Conservation (phyloP, 1,284 basidiomycete species). For the Nidula niveotomentosa region DNA sequence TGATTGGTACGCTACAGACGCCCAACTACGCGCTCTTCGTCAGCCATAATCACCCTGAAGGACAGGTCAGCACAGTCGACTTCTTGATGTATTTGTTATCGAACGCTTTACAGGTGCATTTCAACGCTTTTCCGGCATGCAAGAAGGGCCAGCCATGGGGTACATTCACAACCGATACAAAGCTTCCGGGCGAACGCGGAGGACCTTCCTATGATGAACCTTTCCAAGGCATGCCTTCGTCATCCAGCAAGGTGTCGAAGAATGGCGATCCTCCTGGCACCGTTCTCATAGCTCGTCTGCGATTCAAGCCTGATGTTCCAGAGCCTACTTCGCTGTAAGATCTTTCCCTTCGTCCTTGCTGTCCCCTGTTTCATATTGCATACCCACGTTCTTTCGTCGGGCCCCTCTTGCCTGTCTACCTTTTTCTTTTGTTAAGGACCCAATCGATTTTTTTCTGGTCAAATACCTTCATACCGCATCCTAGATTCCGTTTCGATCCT, state of each 20-base stretch:
- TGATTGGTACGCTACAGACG: slow-evolving; percentile 2
- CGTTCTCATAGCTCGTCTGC: slow-evolving; percentile 47
- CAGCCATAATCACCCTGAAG: slow-evolving; percentile 58
- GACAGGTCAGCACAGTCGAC: slow-evolving; percentile 30
- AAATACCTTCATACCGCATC: too few relatives aligned
- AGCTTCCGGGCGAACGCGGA: slow-evolving; percentile 24
- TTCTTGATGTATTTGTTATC: neutral
- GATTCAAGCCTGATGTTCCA: slow-evolving; percentile 51
- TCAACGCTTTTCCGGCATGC: slow-evolving; percentile 55
- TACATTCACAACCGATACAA: slow-evolving; percentile 50
- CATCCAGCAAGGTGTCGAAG: slow-evolving; percentile 48
- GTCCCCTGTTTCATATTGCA: too few relatives aligned
- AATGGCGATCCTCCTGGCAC: slow-evolving; percentile 35
- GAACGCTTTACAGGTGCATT: slow-evolving; percentile 38
- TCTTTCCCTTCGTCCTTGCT: too few relatives aligned
- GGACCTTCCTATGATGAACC: slow-evolving; percentile 38
- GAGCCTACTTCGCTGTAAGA: slow-evolving; percentile 40
- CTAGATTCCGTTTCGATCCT: too few relatives aligned
- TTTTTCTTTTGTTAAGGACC: too few relatives aligned
- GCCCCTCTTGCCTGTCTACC: too few relatives aligned
- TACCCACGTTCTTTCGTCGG: too few relatives aligned
- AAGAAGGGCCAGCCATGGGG: slow-evolving; percentile 62
- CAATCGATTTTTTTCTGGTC: too few relatives aligned
- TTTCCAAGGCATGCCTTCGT: slow-evolving; percentile 26
- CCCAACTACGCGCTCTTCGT: slow-evolving; percentile 64